Evolutionary conservation across 169 alveolate species (phyloP), one percentile per base, ranked within the genome.

Genomic region (Cryptosporidium bovis): DNA sequence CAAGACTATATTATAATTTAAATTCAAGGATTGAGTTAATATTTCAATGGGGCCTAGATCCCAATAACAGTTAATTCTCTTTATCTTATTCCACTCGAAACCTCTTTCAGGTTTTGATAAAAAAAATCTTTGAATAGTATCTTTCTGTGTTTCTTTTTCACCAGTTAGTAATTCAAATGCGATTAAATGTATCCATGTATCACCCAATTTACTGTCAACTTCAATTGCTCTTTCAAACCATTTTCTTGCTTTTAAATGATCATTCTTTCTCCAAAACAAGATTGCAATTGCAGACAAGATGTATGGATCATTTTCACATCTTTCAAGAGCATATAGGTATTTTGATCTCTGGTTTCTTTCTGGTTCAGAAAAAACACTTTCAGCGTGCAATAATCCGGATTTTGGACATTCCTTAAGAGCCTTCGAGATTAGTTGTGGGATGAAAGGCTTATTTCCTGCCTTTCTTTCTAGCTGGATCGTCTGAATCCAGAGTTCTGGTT

Each of bases 381-480:
- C 94, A 15, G 99, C 96, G 98, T 99, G 95, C 27, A 98, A 90
- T 44, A 93, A 92, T n/a, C 99, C 99, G 12, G 98, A 94, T 53
- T 93, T 91, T 8, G 99, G 99, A 91, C 98, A 97, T 92, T 96
- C 98, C 90, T 97, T 96, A 18, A 98, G 83, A 2, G 99, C 98
- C 82, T 95, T 94, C 10, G 98, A 93, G 40, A 96, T 92, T 64
- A 96, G 84, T 89, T 95, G 95, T 69, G 94, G 93, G 15, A 98
- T 97, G 56, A 94, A 94, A 55, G 95, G 93, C 50, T 82, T 87
- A 91, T 96, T 95, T 64, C 97, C 98, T n/a, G 95, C 92, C 83
- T 93, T 95, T 51, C 93, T 87, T 92, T 98, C 99, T 6, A 97
- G 93, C 69, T 94, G 92, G 13, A 98, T 96, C 33, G 98, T 95